Evolutionary conservation across 1,139 yeast species (phyloP), one percentile per base, ranked within the genome.

Genomic region (Debaryomycetaceae sp.): DNA sequence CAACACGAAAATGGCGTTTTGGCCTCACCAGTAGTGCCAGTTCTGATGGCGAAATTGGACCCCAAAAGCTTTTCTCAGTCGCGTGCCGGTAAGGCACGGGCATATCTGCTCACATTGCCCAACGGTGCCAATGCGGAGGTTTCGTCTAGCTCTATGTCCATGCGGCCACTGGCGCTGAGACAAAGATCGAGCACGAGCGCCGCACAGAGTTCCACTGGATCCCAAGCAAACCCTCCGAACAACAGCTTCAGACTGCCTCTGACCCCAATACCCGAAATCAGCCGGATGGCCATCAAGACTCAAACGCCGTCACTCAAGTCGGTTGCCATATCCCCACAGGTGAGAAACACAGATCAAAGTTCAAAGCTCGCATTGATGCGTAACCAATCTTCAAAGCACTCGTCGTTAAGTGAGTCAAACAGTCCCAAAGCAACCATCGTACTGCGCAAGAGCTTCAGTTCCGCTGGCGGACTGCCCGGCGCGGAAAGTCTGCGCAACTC

Each of bases 101-200:
- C 61, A 4, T 66, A 61, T 42, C 60, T 66, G 10, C 61, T 54
- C 37, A 61, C 68, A 3, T 44, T 61, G 23, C 68, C 68, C 0
- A 37, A 18, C 20, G 33, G 27, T 16, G 14, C 32, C 7, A 20
- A 14, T 3, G 8, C 14, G 11, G 23, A 9, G 15, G 16, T n/a
- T 28, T 8, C 23, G 6, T 20, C 20, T 17, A 11, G 10, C 15
- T 18, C 24, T 5, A 27, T 53, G 0, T 17, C 36, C 10, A 27
- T 17, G 10, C 27, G 34, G 14, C 28, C 37, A 9, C 18, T 29
- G 1, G 21, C 30, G 11, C 24, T 20, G 10, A 34, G 62, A 25
- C 43, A 43, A 21, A 40, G 63, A 15, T 53, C 61, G n/a, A 54
- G 52, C 34, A 56, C 61, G 5, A 32, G 29, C 4, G 29, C 23